These are phyloP conservation scores for Coriaria nepalensis DNA, from an alignment of 306 rosid genomes.

Conservation along the genomic window DNA sequence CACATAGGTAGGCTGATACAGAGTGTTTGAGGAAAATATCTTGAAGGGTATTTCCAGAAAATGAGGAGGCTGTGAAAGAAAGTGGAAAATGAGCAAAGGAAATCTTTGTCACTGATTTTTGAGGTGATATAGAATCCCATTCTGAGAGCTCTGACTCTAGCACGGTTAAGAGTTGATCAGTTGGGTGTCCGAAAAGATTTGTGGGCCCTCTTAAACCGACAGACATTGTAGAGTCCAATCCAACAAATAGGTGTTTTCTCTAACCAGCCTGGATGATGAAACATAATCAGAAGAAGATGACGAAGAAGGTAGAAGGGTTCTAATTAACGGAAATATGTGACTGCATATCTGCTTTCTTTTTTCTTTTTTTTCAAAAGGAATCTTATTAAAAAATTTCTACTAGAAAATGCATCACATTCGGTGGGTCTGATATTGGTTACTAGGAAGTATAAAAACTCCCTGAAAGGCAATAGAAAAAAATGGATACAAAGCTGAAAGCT, in stretches of 20 bases:
- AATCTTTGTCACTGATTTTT: conserved; percentile 51
- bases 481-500: too few species aligned
- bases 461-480: too few species aligned
- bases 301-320: conserved; percentile 8
- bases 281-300: conserved; percentile 14
- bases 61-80: conserved; percentile 60
- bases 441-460: too few species aligned
- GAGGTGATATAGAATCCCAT: conserved; percentile 58
- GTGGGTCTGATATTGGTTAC: too few species aligned
- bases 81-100: conserved; percentile 90
- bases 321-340: not conserved
- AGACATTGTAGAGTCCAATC: conserved; percentile 68
- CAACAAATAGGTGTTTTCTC: conserved; percentile 73
- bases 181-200: conserved; percentile 89
- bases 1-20: conserved; percentile 75
- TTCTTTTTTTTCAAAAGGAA: too few species aligned
- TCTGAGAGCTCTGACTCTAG: conserved; percentile 64
- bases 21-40: conserved; percentile 74
- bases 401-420: too few species aligned
- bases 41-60: conserved; percentile 63
- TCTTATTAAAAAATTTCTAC: too few species aligned
- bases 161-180: conserved; percentile 52
- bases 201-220: conserved; percentile 87
- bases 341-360: too few species aligned
- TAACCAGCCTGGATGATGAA: conserved; percentile 35